Evolutionary conservation across 371 early-diverging fungal species (phyloP).

Genomic region (Quaeritorhiza haematococci): DNA sequence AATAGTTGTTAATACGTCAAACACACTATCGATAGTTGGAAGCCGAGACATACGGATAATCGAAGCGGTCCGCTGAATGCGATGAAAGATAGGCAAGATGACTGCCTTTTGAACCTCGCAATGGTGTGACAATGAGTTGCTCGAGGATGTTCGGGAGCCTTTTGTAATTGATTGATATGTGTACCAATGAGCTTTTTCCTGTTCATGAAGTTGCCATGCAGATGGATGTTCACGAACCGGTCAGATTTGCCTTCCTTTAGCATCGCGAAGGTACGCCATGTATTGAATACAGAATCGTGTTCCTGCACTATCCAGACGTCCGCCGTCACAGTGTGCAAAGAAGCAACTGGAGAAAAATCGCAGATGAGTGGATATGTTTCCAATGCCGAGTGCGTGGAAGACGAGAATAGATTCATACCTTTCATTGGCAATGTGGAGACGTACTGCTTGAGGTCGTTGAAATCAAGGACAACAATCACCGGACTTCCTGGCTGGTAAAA

Average conservation of each 20-base stretch:
- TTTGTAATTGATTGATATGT: too few relatives aligned
- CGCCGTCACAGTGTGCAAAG: constrained; percentile 45
- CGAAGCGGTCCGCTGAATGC: constrained; percentile 1
- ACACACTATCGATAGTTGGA: too few relatives aligned
- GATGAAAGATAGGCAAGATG: constrained; percentile 22
- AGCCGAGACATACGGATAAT: neutral
- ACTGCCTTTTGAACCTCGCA: neutral
- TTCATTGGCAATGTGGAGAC: neutral
- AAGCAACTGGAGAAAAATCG: constrained; percentile 26
- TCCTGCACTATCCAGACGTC: constrained; percentile 56
- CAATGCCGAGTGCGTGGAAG: too few relatives aligned
- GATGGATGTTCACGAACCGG: neutral
- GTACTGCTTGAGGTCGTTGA: constrained; percentile 49
- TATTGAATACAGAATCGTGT: constrained; percentile 25
- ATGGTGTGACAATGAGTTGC: neutral
- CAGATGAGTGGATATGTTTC: constrained; percentile 17
- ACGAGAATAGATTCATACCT: neutral
- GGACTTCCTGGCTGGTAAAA: constrained; percentile 61
- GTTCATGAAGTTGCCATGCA: too few relatives aligned
- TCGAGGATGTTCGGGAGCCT: neutral
- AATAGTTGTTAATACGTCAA: too few relatives aligned
- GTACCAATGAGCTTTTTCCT: too few relatives aligned
- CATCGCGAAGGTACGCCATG: constrained; percentile 10
- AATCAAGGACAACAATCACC: constrained; percentile 57
- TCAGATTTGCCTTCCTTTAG: neutral